These are phyloP conservation scores for Davidsoniella eucalypti DNA, from an alignment of 2,329 filamentous ascomycete genomes.

Conservation along the genomic window DNA sequence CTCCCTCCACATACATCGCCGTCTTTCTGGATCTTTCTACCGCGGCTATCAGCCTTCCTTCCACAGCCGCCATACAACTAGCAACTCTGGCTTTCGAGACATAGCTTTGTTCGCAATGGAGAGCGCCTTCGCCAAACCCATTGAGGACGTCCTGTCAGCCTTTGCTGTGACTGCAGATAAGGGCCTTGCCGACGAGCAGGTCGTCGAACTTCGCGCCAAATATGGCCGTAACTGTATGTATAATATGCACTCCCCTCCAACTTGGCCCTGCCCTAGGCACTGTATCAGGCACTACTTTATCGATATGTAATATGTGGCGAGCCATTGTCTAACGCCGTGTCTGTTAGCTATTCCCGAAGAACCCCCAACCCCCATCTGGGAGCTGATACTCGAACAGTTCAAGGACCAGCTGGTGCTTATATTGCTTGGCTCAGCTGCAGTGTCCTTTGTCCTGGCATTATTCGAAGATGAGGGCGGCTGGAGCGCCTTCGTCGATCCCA, in stretches of 20 bases:
- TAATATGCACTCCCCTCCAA: background rate
- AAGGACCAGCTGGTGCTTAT: constrained; percentile 98
- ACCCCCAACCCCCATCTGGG: constrained; percentile 87
- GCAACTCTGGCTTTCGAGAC: constrained; percentile 2
- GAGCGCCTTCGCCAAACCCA: constrained; percentile 42
- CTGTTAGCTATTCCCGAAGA: constrained; percentile 54
- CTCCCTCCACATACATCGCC: background rate
- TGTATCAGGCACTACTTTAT: constrained; percentile 3
- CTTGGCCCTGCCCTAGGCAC: background rate
- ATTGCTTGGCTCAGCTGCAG: constrained; percentile 74
- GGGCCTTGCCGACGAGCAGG: constrained; percentile 44
- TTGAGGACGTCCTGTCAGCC: constrained; percentile 39
- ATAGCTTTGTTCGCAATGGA: constrained; percentile 33
- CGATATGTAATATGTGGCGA: constrained; percentile 4
- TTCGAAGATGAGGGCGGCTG: constrained; percentile 88
- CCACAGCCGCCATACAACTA: background rate
- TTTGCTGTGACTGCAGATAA: constrained; percentile 38
- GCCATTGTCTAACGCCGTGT: too few relatives aligned
- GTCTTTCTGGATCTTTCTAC: too few relatives aligned
- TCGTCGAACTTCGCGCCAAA: constrained; percentile 36
- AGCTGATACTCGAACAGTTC: constrained; percentile 95
- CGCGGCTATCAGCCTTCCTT: background rate
- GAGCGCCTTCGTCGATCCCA: constrained; percentile 93
- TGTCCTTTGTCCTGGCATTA: constrained; percentile 84
- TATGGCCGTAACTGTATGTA: constrained; percentile 48